phyloP scores from a whole-genome alignment of 2,329 filamentous ascomycete genomes.

The Calonectria pseudoturangicola region DNA sequence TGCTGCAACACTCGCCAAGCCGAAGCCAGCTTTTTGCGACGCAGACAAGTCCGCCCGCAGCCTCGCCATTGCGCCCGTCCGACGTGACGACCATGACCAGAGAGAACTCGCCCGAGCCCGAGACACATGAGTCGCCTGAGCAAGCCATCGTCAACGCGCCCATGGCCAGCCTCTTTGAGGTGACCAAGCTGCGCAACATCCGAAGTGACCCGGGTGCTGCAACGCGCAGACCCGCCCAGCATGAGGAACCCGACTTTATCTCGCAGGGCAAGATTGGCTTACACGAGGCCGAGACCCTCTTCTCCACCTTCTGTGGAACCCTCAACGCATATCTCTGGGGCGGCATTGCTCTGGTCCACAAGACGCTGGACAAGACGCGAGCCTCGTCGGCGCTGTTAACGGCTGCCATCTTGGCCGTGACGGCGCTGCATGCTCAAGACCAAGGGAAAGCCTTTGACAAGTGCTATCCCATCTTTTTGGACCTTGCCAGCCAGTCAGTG shows the following conservation, averaged over 20 bases:
- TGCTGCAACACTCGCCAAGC: not conserved
- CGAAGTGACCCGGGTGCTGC: conserved; percentile 55
- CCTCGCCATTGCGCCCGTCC: conserved; percentile 14
- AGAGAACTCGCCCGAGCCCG: conserved; percentile 56
- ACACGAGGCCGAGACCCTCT: conserved; percentile 55
- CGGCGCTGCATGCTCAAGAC: conserved; percentile 56
- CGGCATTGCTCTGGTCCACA: conserved; percentile 56
- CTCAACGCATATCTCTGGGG: conserved; percentile 60
- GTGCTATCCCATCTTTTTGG: conserved; percentile 75
- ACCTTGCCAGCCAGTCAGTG: conserved; percentile 74
- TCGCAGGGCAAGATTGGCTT: conserved; percentile 53
- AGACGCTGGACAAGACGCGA: conserved; percentile 53
- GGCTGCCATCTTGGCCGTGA: conserved; percentile 58
- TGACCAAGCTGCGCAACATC: conserved; percentile 58
- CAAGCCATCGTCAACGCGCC: conserved; percentile 57
- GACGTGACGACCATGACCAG: conserved; percentile 57
- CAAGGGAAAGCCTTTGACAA: conserved; percentile 69
- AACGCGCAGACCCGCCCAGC: conserved; percentile 35
- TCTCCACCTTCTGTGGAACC: conserved; percentile 54
- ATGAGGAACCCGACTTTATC: conserved; percentile 55
- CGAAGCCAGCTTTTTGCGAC: not conserved
- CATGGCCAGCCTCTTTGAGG: conserved; percentile 59
- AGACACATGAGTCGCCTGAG: conserved; percentile 47
- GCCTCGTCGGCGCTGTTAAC: conserved; percentile 56
- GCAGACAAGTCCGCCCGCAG: not conserved